These are phyloP conservation scores for Fusarium mexicanum DNA, from an alignment of 2,329 filamentous ascomycete genomes.

Conservation along the genomic window DNA sequence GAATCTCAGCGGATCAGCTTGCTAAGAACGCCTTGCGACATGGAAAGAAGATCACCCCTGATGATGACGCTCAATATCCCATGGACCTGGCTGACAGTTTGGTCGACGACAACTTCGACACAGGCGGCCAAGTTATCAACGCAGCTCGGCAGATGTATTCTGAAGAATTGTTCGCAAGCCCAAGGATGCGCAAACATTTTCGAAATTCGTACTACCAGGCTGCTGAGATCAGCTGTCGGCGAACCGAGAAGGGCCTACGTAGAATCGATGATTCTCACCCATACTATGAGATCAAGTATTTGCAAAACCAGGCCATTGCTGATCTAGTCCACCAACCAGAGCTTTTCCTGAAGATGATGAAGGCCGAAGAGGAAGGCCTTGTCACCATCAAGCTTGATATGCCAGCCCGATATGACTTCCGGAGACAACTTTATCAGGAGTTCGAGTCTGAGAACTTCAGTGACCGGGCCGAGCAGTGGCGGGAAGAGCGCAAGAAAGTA, in stretches of 20 bases:
- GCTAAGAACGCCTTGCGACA: slow-evolving; percentile 85
- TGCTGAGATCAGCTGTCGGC: slow-evolving; percentile 84
- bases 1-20: slow-evolving; percentile 87
- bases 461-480: slow-evolving; percentile 95
- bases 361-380: slow-evolving; percentile 92
- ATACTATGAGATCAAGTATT: slow-evolving; percentile 98
- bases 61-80: slow-evolving; percentile 82
- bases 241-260: slow-evolving; percentile 92
- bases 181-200: slow-evolving; percentile 88
- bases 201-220: slow-evolving; percentile 84
- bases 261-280: slow-evolving; percentile 95
- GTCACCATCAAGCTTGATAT: slow-evolving; percentile 85
- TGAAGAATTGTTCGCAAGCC: slow-evolving; percentile 88
- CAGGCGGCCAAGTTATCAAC: slow-evolving; percentile 77
- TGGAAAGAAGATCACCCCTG: slow-evolving; percentile 81
- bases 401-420: slow-evolving; percentile 79
- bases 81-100: slow-evolving; percentile 88
- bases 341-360: slow-evolving; percentile 95
- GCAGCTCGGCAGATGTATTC: slow-evolving; percentile 89
- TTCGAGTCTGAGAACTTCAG: slow-evolving; percentile 97
- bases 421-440: slow-evolving; percentile 78
- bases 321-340: slow-evolving; percentile 87
- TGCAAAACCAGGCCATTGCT: slow-evolving; percentile 85
- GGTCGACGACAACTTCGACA: slow-evolving; percentile 77
- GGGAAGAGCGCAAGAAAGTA: slow-evolving; percentile 84